A percentile compares a stretch with the other conserved stretches of the same genome.
These are phyloP conservation scores for Aspergillus floridensis DNA, from an alignment of 2,329 filamentous ascomycete genomes.

Conservation along the genomic window DNA sequence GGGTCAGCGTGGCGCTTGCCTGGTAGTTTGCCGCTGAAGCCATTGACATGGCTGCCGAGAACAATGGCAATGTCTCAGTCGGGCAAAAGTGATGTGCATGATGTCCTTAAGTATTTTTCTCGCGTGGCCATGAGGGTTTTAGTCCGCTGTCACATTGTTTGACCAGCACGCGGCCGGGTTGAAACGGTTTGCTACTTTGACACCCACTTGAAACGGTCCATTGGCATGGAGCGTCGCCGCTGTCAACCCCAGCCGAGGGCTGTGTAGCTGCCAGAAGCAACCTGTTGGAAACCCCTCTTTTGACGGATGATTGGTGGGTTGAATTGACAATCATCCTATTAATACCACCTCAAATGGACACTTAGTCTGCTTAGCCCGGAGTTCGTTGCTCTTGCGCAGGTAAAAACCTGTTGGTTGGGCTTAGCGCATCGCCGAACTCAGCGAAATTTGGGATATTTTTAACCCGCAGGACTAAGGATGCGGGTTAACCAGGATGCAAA, in stretches of 20 bases:
- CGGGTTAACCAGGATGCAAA: background rate
- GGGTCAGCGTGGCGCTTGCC: background rate
- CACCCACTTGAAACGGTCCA: background rate
- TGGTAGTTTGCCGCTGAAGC: background rate
- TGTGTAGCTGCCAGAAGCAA: background rate
- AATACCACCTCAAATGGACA: slow-evolving; percentile 1
- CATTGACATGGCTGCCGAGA: background rate
- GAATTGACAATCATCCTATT: background rate
- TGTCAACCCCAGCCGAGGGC: background rate
- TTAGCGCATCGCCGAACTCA: background rate
- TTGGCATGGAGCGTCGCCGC: background rate
- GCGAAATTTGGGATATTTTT: background rate
- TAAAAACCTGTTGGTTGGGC: background rate
- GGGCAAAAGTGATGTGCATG: background rate
- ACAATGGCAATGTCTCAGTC: background rate
- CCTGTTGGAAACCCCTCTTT: background rate
- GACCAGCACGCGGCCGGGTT: background rate
- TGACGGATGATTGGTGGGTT: background rate
- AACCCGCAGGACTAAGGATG: background rate
- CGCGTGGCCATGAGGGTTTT: background rate
- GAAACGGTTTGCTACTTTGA: background rate
- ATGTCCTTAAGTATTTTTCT: background rate
- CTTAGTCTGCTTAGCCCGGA: background rate
- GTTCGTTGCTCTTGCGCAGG: background rate
- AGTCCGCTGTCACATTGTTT: background rate